A percentile compares a stretch with the other conserved stretches of the same genome.
These are phyloP conservation scores for Neonectria punicea DNA, from an alignment of 2,329 filamentous ascomycete species.

Conservation along the genomic window DNA sequence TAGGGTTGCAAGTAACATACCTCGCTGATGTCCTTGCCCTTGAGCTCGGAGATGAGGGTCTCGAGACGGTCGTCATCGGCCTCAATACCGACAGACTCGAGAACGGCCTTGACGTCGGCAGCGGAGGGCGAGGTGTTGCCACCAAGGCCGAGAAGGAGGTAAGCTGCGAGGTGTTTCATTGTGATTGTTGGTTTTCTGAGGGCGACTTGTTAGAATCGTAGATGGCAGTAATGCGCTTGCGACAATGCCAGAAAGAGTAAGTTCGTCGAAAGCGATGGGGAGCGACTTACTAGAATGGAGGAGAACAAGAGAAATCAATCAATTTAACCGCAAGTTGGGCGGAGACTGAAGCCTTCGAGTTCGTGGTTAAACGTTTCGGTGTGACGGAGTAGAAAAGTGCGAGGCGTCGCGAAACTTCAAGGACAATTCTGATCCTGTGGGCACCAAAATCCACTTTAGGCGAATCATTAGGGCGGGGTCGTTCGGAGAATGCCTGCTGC, in stretches of 20 bases:
- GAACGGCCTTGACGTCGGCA: constrained; percentile 86
- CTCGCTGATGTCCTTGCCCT: constrained; percentile 93
- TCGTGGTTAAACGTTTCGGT: constrained; percentile 61
- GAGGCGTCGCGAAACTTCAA: constrained; percentile 36
- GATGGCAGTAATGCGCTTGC: constrained; percentile 9
- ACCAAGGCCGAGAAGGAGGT: constrained; percentile 94
- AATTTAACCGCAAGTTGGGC: constrained; percentile 98
- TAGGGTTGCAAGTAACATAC: constrained; percentile 64
- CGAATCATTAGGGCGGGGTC: constrained; percentile 35
- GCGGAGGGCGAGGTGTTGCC: constrained; percentile 92
- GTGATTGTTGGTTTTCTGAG: constrained; percentile 61
- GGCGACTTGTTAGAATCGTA: constrained; percentile 29
- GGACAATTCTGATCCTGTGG: constrained; percentile 49
- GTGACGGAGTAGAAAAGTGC: constrained; percentile 46
- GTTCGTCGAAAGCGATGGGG: constrained; percentile 1
- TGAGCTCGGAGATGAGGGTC: constrained; percentile 88
- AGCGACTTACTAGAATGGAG: constrained; percentile 51
- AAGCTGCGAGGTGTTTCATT: constrained; percentile 99
- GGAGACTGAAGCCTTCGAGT: constrained; percentile 99
- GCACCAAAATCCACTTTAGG: constrained; percentile 39
- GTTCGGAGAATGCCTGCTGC: constrained; percentile 28
- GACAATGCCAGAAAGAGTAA: constrained; percentile 5
- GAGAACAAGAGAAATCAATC: constrained; percentile 97
- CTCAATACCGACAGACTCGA: constrained; percentile 95
- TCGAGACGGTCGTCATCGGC: constrained; percentile 87